Evolutionary conservation across 2,329 filamentous ascomycete genomes (phyloP).

Genomic region (Exophiala phaeomuriformis): DNA sequence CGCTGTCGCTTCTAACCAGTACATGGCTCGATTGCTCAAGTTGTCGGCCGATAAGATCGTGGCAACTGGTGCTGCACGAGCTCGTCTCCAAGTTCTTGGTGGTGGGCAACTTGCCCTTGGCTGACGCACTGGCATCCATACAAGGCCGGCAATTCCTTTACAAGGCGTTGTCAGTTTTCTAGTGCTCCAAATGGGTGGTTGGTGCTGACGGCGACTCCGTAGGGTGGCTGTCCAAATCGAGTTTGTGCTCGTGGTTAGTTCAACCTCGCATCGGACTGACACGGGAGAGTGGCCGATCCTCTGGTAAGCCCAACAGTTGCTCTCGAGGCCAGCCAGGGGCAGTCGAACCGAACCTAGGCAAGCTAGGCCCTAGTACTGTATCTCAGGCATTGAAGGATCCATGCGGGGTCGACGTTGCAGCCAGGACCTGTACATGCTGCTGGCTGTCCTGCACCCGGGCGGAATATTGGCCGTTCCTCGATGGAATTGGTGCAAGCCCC

Average conservation of each 20-base stretch:
- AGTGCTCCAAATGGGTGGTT: background rate
- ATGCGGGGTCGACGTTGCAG: background rate
- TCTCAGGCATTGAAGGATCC: background rate
- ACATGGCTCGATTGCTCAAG: background rate
- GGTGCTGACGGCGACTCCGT: background rate
- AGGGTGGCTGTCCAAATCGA: background rate
- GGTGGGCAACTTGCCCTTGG: conserved; percentile 8
- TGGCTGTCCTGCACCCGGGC: background rate
- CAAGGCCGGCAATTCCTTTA: background rate
- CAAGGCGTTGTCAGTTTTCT: background rate
- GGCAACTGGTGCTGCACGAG: background rate
- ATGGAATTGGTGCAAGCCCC: background rate
- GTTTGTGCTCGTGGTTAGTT: background rate
- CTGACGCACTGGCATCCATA: background rate
- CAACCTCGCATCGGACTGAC: background rate
- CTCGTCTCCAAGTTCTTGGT: background rate
- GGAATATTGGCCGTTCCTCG: background rate
- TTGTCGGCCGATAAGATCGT: background rate
- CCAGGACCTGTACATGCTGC: background rate
- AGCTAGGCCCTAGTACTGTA: no score
- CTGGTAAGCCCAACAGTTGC: background rate
- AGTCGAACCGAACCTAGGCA: no score
- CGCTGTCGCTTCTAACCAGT: no score
- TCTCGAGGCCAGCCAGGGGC: background rate
- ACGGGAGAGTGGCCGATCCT: background rate